phyloP scores from a whole-genome alignment of 2,329 filamentous ascomycete genomes.

The Ilyonectria robusta region DNA sequence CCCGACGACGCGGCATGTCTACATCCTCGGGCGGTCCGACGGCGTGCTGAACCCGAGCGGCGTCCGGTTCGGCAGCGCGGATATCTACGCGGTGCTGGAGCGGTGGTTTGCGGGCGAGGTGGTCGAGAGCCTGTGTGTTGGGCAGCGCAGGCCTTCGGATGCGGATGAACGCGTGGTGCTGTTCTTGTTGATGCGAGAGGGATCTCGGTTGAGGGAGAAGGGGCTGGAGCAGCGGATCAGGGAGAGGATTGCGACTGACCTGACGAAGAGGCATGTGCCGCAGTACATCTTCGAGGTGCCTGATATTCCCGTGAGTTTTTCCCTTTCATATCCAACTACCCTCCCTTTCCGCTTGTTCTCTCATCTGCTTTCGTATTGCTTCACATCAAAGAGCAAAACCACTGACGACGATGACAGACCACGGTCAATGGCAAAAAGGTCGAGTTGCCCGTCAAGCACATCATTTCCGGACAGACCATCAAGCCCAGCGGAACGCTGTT shows the following conservation, averaged over 20 bases:
- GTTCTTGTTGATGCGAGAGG: conserved; percentile 70
- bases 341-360: neutral
- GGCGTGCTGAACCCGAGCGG: conserved; percentile 86
- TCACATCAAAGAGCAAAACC: neutral
- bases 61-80: conserved; percentile 83
- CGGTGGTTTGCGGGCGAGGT: conserved; percentile 73
- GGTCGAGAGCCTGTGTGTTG: conserved; percentile 83
- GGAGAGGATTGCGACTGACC: conserved; percentile 73
- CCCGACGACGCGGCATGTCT: conserved; percentile 74
- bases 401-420: conserved; percentile 63
- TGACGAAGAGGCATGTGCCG: conserved; percentile 83
- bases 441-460: conserved; percentile 87
- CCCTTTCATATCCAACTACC: neutral
- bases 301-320: conserved; percentile 79
- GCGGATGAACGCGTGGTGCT: conserved; percentile 68
- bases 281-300: conserved; percentile 84
- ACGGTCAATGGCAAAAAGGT: conserved; percentile 91
- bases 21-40: conserved; percentile 80
- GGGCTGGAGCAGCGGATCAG: conserved; percentile 72
- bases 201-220: conserved; percentile 64
- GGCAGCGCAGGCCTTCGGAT: conserved; percentile 76
- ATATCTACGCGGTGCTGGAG: conserved; percentile 84
- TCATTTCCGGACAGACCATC: conserved; percentile 81
- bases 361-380: neutral
- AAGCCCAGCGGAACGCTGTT: conserved; percentile 83